Evolutionary conservation across 345 rosid genomes (phyloP).

Genomic region (Hypericum androsaemum): DNA sequence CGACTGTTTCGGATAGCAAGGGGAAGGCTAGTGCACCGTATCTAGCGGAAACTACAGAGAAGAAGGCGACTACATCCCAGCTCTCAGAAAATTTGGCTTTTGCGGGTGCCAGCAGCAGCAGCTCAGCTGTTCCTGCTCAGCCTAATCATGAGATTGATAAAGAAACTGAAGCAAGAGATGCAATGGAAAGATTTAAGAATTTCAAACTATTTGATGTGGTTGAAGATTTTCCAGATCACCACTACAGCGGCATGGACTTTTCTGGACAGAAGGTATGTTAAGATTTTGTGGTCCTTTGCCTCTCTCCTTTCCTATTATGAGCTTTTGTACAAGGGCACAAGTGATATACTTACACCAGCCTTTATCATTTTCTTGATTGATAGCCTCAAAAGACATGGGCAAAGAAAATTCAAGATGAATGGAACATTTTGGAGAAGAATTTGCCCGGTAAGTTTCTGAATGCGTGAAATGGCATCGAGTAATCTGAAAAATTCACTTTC

Average conservation of each 20-base stretch:
- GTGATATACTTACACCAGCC: too few species aligned
- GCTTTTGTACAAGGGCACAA: background rate
- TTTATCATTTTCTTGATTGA: background rate
- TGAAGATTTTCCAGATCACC: slow-evolving; percentile 45
- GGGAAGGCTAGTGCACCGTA: slow-evolving; percentile 3
- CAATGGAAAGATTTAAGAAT: slow-evolving; percentile 9
- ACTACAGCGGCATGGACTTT: slow-evolving; percentile 19
- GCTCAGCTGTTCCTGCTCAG: slow-evolving; percentile 18
- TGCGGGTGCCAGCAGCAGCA: slow-evolving; percentile 13
- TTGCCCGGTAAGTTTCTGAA: slow-evolving; percentile 36
- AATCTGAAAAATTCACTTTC: background rate
- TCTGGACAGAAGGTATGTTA: slow-evolving; percentile 16
- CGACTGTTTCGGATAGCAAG: slow-evolving; percentile 9
- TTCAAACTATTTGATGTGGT: slow-evolving; percentile 47
- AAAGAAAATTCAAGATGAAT: slow-evolving; percentile 41
- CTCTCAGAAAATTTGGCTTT: slow-evolving; percentile 13
- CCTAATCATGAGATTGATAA: slow-evolving; percentile 15
- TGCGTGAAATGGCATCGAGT: background rate
- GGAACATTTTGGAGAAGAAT: slow-evolving; percentile 40
- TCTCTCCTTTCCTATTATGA: slow-evolving; percentile 1
- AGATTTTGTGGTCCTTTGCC: slow-evolving; percentile 1
- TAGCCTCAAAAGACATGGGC: slow-evolving; percentile 40
- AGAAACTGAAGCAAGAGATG: slow-evolving; percentile 14
- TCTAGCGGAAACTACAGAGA: slow-evolving; percentile 3
- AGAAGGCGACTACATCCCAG: background rate